Evolutionary conservation across 1,139 yeast genomes (phyloP), one percentile per base, ranked within the genome.

Genomic region (Hanseniaspora uvarum): DNA sequence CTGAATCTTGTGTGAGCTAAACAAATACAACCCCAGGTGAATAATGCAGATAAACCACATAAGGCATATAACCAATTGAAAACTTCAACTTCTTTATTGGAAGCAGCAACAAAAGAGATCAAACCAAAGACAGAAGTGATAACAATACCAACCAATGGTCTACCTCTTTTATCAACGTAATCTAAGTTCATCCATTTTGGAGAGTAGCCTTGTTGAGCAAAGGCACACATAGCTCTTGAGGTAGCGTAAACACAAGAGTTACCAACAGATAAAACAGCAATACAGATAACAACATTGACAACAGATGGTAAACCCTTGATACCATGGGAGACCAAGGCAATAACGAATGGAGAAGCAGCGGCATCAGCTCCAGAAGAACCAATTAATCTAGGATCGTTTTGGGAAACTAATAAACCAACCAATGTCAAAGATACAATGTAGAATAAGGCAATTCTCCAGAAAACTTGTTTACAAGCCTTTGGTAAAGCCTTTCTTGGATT

Each of bases 21-120:
- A 30, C 80, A 73, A 55, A 81, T 81, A 69, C 79, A 75, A 56
- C 80, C 78, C 89, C 89, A 83, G 16, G 86, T 78, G 58, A 83
- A 77, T 63, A 83, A 73, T 53, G 89, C 88, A 12, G 88, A 79
- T 52, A 83, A 82, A 16, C 88, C 83, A 46, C 86, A 77, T 60
- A 89, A 80, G 68, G 86, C 86, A 58, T 86, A 78, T 61, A 89
- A 79, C 89, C 95, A 89, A 60, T 73, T 68, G 69, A 86, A 86
- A 14, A 86, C 94, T 12, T 75, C 71, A 37, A 71, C 52, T 39
- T 40, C 40, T 19, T 66, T 59, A 1, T 69, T 62, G n/a, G 72
- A 67, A 23, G 65, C 69, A 55, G 70, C 70, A 60, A 73, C 60
- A 58, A 67, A 74, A 0, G 76, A 73, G 37, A 74, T 59, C 41